Evolutionary conservation across 2,329 filamentous ascomycete species (phyloP), one percentile per base, ranked within the genome.

Genomic region (Ascomycota sp.): DNA sequence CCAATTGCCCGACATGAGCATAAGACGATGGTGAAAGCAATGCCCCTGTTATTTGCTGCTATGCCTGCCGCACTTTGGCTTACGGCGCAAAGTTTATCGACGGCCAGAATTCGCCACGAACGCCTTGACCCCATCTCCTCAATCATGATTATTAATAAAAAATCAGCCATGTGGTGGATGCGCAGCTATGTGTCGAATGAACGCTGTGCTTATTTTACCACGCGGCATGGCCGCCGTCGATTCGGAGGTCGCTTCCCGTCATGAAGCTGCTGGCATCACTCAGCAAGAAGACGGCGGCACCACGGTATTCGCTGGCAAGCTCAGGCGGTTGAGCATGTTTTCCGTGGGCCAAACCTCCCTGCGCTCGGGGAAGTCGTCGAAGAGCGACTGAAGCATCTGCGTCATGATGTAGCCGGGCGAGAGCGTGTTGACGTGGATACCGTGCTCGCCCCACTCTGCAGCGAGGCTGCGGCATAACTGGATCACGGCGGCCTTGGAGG

Each of bases 341-440:
- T 86, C 74, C 44, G 66, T 75, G 11, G 78, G 70, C 83, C 83
- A 92, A 38, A 73, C 66, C 24, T 52, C 53, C 39, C 58, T 57
- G 35, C 68, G 62, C 45, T 83, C 77, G 0, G 82, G 82, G 42
- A 69, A 78, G 40, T 76, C 64, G 41, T 72, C 64, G 46, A 92
- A 89, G 26, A 92, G 66, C 37, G 69, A 66, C 49, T 80, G 69
- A 1, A 86, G 79, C 83, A 92, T 92, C 16, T 76, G 70, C 2
- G 78, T 83, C 16, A 77, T 66, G 46, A 83, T 81, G 49, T 83
- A 82, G 7, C 80, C 79, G 0, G 80, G 78, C 13, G 74, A 81
- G 40, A 89, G 68, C 10, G 76, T 82, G 56, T 89, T 86, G 39
- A 86, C 75, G 2, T 79, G 68, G 45, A 89, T 84, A 28, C 69